These are phyloP conservation scores for Cryphonectria nitschkei DNA, from an alignment of 2,329 filamentous ascomycete genomes.

Conservation along the genomic window DNA sequence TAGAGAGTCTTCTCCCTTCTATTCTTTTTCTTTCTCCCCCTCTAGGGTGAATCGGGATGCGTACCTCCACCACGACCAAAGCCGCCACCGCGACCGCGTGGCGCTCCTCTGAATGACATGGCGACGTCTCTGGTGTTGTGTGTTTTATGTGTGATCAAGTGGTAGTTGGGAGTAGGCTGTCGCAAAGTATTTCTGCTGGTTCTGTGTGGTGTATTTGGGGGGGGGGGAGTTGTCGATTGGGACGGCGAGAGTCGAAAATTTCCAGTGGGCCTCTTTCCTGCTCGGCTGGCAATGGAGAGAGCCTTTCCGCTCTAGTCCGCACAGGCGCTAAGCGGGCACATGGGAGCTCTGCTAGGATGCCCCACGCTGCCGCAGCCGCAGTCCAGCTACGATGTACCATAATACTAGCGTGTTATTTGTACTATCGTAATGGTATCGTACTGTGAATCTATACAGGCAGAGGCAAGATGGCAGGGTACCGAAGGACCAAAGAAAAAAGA, in stretches of 20 bases:
- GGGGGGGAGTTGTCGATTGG: constrained; percentile 14
- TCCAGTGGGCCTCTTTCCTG: constrained; percentile 25
- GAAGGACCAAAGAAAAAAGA: too few species aligned
- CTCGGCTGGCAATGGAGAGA: constrained; percentile 27
- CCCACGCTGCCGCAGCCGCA: constrained; percentile 19
- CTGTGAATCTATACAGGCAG: background rate
- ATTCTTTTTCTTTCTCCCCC: background rate
- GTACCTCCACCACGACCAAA: constrained; percentile 55
- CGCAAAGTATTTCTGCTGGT: constrained; percentile 14
- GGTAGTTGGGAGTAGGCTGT: constrained; percentile 8
- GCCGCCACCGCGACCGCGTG: constrained; percentile 52
- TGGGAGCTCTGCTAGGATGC: constrained; percentile 16
- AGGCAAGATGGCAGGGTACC: background rate
- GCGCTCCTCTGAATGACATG: constrained; percentile 66
- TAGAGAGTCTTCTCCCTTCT: constrained; percentile 40
- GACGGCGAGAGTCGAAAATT: constrained; percentile 26
- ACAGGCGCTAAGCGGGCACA: background rate
- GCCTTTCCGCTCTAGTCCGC: constrained; percentile 17
- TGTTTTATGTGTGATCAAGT: constrained; percentile 4
- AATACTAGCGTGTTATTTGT: background rate
- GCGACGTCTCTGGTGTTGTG: constrained; percentile 38
- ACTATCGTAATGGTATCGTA: background rate
- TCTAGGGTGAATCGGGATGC: background rate
- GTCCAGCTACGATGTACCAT: background rate
- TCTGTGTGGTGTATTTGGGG: constrained; percentile 16